Evolutionary conservation across 2,329 filamentous ascomycete genomes (phyloP), one percentile per base, ranked within the genome.

Genomic region (Phialophora tarda): DNA sequence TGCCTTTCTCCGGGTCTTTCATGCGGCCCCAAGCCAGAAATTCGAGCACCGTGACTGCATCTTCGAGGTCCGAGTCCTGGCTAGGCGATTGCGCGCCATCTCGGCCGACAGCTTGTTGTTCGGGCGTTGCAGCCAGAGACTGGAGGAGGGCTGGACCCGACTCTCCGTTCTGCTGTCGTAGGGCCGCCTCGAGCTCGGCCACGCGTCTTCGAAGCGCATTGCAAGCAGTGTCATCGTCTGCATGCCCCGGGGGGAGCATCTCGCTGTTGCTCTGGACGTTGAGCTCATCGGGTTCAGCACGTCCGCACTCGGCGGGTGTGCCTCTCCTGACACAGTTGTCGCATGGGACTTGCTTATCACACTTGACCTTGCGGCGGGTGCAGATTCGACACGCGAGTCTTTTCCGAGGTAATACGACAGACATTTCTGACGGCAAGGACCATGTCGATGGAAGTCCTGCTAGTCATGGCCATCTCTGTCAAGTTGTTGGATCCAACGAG

Each of bases 11-110:
- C 10, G 74, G 74, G 50, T 82, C 77, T 69, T 83, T 83, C 50
- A 76, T 75, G 6, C 81, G 77, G 11, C 81, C 81, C 81, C 82
- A 83, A 0, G 81, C 81, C 4, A 83, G 74, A 58, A 82, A 83
- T 64, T 83, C 81, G 0, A 83, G 76, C 3, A 83, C 79, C 2
- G 81, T 81, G 1, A 80, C 81, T 1, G 80, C 80, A 70, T 81
- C 80, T 67, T 75, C 76, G 62, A 72, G 74, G 59, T 73, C 74
- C 1, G 76, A 71, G 62, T 76, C 75, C n/a, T 73, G 60, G 63
- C 30, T 71, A 51, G 28, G 63, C 59, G 54, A 67, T 21, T 32
- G 14, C 44, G 32, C 65, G 34, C 57, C 34, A 38, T 62, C 56
- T 50, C 59, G 60, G 32, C 32, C 32, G 32, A 34, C 32, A 34